Evolutionary conservation across 352 stramenopile species (phyloP), one percentile per base, ranked within the genome.

Genomic region (Blastocystis sp.): DNA sequence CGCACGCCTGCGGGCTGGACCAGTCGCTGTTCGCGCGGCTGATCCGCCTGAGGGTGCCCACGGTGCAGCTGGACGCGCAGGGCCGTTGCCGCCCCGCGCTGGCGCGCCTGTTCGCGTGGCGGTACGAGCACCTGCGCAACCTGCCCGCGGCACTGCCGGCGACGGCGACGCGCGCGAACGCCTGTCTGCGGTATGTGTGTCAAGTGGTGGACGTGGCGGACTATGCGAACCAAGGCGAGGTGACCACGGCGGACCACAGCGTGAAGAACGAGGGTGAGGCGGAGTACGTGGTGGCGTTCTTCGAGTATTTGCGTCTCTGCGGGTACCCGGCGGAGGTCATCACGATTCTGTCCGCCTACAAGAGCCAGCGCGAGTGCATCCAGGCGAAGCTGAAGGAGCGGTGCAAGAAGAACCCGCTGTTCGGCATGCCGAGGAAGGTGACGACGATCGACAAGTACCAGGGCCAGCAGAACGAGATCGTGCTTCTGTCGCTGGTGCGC

Each of bases 211-310:
- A 98, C 90, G 93, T 96, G 11, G 90, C 91, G 45, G 93, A 95
- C 88, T 95, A 94, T 76, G 86, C 94, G 67, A 90, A 89, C 45
- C 59, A 87, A 90, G 92, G 90, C 90, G 96, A 94, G 91, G 89
- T 74, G 88, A 92, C 88, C 21, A 92, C 89, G 48, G 94, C 90
- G 48, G 91, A 93, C 28, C 94, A 94, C 84, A 95, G 94, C 67
- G 97, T 95, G 81, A 95, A 98, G 90, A 98, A 98, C 89, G 88
- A 97, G 52, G 93, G 93, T 45, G 95, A 98, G 89, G 96, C 95
- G 7, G 94, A 97, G 45, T 98, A 97, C 86, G 90, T 96, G 10
- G 93, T 98, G 45, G 93, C 93, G 1, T 71, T 97, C 21, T 97
- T 96, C 90, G 91, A 94, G 88, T 97, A 96, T 90, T 95, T 97